A percentile compares a stretch with the other conserved stretches of the same genome.
These are phyloP conservation scores for Tylopilus sp. DNA, from an alignment of 768 basidiomycete species.

Conservation along the genomic window DNA sequence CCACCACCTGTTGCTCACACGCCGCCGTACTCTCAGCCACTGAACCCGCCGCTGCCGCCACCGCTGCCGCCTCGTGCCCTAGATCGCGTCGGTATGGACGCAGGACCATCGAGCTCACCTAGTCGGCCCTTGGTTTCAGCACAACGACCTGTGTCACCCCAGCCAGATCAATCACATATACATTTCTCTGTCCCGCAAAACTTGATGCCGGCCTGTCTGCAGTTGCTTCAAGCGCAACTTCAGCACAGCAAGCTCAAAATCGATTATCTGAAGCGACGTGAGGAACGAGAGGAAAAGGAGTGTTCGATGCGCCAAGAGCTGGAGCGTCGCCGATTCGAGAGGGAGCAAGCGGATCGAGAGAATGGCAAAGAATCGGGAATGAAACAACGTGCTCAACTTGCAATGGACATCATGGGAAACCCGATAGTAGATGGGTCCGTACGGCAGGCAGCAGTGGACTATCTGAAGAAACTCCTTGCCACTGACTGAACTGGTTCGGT, in stretches of 20 bases:
- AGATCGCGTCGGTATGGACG: slow-evolving; percentile 19
- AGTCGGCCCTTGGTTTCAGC: slow-evolving; percentile 10
- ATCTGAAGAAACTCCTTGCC: slow-evolving; percentile 62
- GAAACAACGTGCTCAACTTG: slow-evolving; percentile 63
- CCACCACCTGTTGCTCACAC: slow-evolving; percentile 25
- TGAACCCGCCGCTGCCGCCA: too few species aligned
- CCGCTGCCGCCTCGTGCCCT: slow-evolving; percentile 7
- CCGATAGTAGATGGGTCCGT: slow-evolving; percentile 55
- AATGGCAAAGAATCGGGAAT: slow-evolving; percentile 47
- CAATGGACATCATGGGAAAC: slow-evolving; percentile 63
- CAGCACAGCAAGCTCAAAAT: slow-evolving; percentile 69
- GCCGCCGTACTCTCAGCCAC: slow-evolving; percentile 20
- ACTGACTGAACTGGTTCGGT: slow-evolving; percentile 27
- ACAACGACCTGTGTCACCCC: slow-evolving; percentile 13
- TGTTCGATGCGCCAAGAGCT: slow-evolving; percentile 47
- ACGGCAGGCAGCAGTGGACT: slow-evolving; percentile 66
- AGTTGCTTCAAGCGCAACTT: slow-evolving; percentile 62
- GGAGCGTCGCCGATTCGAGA: slow-evolving; percentile 51
- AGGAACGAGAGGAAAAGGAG: slow-evolving; percentile 68
- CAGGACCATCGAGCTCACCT: slow-evolving; percentile 18
- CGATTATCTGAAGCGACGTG: slow-evolving; percentile 62
- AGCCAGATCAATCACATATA: slow-evolving; percentile 39
- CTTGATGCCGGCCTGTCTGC: slow-evolving; percentile 53
- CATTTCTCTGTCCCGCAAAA: slow-evolving; percentile 54
- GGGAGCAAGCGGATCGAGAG: slow-evolving; percentile 56